Evolutionary conservation across 768 basidiomycete species (phyloP), one percentile per base, ranked within the genome.

Genomic region (Boletus rufocinnamomeus): DNA sequence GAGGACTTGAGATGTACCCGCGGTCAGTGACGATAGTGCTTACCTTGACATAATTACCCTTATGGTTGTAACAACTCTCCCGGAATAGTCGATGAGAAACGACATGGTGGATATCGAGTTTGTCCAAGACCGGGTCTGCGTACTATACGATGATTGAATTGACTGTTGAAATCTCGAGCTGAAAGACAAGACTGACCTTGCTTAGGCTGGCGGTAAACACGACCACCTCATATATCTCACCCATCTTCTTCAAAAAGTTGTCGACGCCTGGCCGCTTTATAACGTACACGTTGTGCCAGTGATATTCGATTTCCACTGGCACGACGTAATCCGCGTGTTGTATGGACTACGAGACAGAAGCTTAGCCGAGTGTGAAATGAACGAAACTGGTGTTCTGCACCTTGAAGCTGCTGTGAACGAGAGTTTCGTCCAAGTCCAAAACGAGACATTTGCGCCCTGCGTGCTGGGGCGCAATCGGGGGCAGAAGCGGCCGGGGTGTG

Each of bases 1-100:
- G n/a, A 50, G 13, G 56, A 37, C 13, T 21, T 62, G 28, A 66
- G 55, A 54, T 30, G 16, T 17, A 14, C 23, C 27, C 43, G 30
- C 16, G 11, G 17, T 30, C 41, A 35, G n/a, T 35, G 52, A 34
- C 45, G 21, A n/a, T 27, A 17, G 9, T 21, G 62, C 80, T 43
- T 58, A 95, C 95, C 86, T 99, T 99, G 76, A 99, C 96, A 73
- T 98, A 99, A 77, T 96, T 98, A 44, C 96, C 96, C 75, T 91
- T 91, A 77, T 98, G 97, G 71, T 97, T 98, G 73, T 98, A 98
- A 75, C 97, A 99, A 70, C 93, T 96, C 76, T 99, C 97, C 59
- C 97, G 80, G 85, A 98, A 99, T 51, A 99, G 76, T 60, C 97
- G 84, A 74, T 99, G 96, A 34, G 91, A 79, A 43, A 99, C 95